A percentile compares a stretch with the other conserved stretches of the same genome.
Conservation (phyloP, 2,329 filamentous ascomycete species). For the Xylaria sp. region DNA sequence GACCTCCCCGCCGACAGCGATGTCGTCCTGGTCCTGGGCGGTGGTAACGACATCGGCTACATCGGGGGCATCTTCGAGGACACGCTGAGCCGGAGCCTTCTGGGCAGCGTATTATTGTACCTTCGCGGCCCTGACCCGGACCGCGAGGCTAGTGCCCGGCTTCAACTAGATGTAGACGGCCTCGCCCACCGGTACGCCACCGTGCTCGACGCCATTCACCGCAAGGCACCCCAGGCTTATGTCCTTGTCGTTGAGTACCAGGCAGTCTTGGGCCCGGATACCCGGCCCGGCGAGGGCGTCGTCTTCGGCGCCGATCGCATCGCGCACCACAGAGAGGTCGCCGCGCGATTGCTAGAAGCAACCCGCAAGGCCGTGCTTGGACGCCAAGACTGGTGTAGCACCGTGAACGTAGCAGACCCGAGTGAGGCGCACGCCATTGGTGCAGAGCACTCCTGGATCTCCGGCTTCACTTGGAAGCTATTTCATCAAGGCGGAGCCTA, state of each 20-base stretch:
- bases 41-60: slow-evolving; percentile 55
- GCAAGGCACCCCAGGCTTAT: slow-evolving; percentile 55
- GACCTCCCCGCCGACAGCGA: slow-evolving; percentile 51
- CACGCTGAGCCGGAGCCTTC: slow-evolving; percentile 41
- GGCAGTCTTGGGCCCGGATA: slow-evolving; percentile 49
- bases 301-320: slow-evolving; percentile 45
- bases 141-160: slow-evolving; percentile 15
- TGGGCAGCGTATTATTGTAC: slow-evolving; percentile 30
- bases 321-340: slow-evolving; percentile 44
- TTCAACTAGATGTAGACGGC: slow-evolving; percentile 38
- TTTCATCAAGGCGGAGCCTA: slow-evolving; percentile 45
- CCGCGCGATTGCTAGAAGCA: slow-evolving; percentile 42
- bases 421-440: slow-evolving; percentile 48
- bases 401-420: slow-evolving; percentile 42
- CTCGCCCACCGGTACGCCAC: slow-evolving; percentile 45
- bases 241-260: slow-evolving; percentile 57
- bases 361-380: slow-evolving; percentile 42
- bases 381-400: slow-evolving; percentile 46
- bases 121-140: slow-evolving; percentile 36
- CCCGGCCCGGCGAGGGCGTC: slow-evolving; percentile 43
- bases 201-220: slow-evolving; percentile 44
- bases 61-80: slow-evolving; percentile 52
- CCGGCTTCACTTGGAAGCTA: slow-evolving; percentile 46
- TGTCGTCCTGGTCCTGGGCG: slow-evolving; percentile 52
- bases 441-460: slow-evolving; percentile 48